These are phyloP conservation scores for Phytophthora litchii DNA, from an alignment of 352 stramenopile species.

Conservation along the genomic window DNA sequence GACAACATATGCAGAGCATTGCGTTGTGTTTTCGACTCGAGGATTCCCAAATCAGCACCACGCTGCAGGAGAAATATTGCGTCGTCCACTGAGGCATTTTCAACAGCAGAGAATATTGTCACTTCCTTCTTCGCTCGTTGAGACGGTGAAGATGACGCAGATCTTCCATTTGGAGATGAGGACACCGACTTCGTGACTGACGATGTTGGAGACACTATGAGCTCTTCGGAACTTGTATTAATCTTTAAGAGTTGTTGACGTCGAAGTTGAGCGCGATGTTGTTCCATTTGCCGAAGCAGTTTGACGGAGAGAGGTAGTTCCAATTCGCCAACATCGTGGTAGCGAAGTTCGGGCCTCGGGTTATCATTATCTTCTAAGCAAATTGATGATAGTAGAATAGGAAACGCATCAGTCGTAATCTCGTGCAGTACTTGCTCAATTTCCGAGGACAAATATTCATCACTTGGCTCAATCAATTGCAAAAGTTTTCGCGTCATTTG, in stretches of 20 bases:
- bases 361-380: conserved; percentile 25
- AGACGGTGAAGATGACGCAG: conserved; percentile 18
- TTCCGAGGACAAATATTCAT: conserved; percentile 34
- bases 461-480: conserved; percentile 34
- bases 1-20: conserved; percentile 64
- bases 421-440: conserved; percentile 38
- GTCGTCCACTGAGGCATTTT: conserved; percentile 61
- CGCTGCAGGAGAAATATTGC: conserved; percentile 54
- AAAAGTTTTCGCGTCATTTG: conserved; percentile 57
- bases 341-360: conserved; percentile 16
- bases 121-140: conserved; percentile 31
- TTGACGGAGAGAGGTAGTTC: conserved; percentile 50
- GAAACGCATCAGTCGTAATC: conserved; percentile 38
- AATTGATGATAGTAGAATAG: conserved; percentile 36
- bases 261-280: conserved; percentile 52
- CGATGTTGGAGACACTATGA: background rate
- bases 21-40: conserved; percentile 50
- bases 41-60: conserved; percentile 41
- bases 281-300: conserved; percentile 50
- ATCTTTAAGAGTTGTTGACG: conserved; percentile 40
- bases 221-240: conserved; percentile 5
- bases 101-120: conserved; percentile 63
- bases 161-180: conserved; percentile 11
- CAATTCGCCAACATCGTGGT: conserved; percentile 57
- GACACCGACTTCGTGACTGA: background rate